Conservation (phyloP, 768 basidiomycete species). For the Tricholoma bakamatsutake region DNA sequence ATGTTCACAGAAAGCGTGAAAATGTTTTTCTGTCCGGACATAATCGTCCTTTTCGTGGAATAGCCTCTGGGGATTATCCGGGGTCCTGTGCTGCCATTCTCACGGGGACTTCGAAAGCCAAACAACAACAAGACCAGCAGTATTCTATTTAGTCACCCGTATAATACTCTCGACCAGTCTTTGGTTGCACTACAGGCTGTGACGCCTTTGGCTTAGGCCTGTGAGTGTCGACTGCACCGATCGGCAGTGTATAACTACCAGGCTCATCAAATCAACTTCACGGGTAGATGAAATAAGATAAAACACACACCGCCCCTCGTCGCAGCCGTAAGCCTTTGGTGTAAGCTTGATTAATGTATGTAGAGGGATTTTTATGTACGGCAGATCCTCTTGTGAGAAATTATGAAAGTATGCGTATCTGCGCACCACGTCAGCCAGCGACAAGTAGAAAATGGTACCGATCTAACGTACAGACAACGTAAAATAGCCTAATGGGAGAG, state of each 20-base stretch:
- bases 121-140: too few species aligned
- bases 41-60: too few species aligned
- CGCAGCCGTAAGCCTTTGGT: constrained; percentile 97
- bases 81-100: too few species aligned
- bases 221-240: constrained; percentile 92
- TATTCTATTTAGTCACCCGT: constrained; percentile 1
- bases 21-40: too few species aligned
- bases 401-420: constrained; percentile 98
- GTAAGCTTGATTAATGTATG: constrained; percentile 99
- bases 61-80: too few species aligned
- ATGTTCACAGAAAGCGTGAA: too few species aligned
- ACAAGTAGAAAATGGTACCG: constrained; percentile 10
- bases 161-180: constrained; percentile 42
- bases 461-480: constrained; percentile 58
- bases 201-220: constrained; percentile 53
- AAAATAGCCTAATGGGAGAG: constrained; percentile 53
- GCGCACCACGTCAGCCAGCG: constrained; percentile 1
- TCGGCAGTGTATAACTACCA: constrained; percentile 78
- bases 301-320: constrained; percentile 80
- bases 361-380: constrained; percentile 95
- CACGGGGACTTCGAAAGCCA: too few species aligned
- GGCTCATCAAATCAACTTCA: constrained; percentile 1
- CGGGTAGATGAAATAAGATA: not conserved
- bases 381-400: constrained; percentile 86
- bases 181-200: constrained; percentile 25